Evolutionary conservation across 495 filamentous ascomycete genomes (phyloP).

Genomic region (Aspergillus affinis): DNA sequence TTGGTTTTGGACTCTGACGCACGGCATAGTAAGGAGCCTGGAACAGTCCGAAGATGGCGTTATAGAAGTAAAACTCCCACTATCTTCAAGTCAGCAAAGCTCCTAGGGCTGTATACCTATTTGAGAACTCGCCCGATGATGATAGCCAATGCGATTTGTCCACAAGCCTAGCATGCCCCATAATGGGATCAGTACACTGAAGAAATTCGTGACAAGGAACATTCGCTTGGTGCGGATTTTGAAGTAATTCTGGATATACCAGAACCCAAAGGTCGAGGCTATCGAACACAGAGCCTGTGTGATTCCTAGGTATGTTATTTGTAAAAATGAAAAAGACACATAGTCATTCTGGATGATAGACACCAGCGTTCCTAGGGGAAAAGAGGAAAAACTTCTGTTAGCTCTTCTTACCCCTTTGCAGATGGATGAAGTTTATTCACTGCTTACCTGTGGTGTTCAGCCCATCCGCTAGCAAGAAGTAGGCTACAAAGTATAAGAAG

Average conservation of each 20-base stretch:
- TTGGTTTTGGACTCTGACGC: conserved; percentile 5
- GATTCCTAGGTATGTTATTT: conserved; percentile 51
- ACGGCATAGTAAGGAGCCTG: conserved; percentile 53
- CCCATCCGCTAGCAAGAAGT: conserved; percentile 51
- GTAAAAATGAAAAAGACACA: conserved; percentile 48
- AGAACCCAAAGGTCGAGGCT: conserved; percentile 48
- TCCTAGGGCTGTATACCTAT: not conserved
- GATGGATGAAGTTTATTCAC: not conserved
- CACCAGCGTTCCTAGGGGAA: conserved; percentile 36
- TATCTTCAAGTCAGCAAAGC: conserved; percentile 8
- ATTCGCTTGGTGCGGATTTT: conserved; percentile 48
- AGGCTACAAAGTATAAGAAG: conserved; percentile 46
- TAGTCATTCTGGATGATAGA: conserved; percentile 49
- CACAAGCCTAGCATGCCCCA: conserved; percentile 54
- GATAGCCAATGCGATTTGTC: conserved; percentile 48
- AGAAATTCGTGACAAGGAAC: conserved; percentile 51
- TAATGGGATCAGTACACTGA: conserved; percentile 49
- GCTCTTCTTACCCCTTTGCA: not conserved
- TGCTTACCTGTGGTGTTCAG: conserved; percentile 48
- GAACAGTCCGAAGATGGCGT: conserved; percentile 49
- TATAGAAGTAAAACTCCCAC: conserved; percentile 55
- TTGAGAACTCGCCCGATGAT: conserved; percentile 34
- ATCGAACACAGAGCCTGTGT: conserved; percentile 46
- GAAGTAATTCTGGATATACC: conserved; percentile 52
- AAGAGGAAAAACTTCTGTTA: not conserved